Base-by-base conservation (phyloP, 2,329 filamentous ascomycete genomes). In the Cercospora zeina region DNA sequence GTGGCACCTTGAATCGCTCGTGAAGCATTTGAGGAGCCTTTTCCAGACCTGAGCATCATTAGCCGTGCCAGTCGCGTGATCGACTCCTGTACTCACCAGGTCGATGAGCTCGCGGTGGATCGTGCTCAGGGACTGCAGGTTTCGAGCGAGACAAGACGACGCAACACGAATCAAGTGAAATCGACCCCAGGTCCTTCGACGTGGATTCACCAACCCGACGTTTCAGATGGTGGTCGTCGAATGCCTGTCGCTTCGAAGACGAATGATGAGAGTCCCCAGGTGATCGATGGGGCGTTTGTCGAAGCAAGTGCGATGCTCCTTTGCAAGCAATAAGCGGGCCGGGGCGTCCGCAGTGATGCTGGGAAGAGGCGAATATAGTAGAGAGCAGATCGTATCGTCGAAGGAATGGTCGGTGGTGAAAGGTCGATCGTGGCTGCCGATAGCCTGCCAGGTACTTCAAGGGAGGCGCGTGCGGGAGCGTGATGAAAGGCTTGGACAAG, bases 1-100 rank as follows among this genome's bases (percentile, higher is more conserved):
- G 72, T 69, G 78, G 78, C 72, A 78, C 77, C 72, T 77, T 75
- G 68, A 76, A 75, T 71, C 73, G 78, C 75, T 75, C 76, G 74
- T 77, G 74, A 72, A 80, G 63, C 70, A 72, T 72, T 71, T 68
- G 68, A 62, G 45, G 58, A 42, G 62, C 42, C 45, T 34, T 16
- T 16, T 5, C 30, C 14, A 31, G 31, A 31, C 33, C 56, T 51
- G 27, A 13, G 14, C 47, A 31, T 51, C n/a, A 21, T 51, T 9
- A 51, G 47, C 47, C 14, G 47, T 16, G 47, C 24, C 47, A 13
- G 30, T n/a, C 30, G n/a, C 30, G 14, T 21, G 13, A 10, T 19
- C 14, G 30, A 11, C 47, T 11, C 27, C 14, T 14, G 16, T 21
- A 51, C 47, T 16, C 30, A 51, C 47, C 24, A 51, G 24, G 24